phyloP scores from a whole-genome alignment of 2,329 filamentous ascomycete species.

The Zalaria sp. region DNA sequence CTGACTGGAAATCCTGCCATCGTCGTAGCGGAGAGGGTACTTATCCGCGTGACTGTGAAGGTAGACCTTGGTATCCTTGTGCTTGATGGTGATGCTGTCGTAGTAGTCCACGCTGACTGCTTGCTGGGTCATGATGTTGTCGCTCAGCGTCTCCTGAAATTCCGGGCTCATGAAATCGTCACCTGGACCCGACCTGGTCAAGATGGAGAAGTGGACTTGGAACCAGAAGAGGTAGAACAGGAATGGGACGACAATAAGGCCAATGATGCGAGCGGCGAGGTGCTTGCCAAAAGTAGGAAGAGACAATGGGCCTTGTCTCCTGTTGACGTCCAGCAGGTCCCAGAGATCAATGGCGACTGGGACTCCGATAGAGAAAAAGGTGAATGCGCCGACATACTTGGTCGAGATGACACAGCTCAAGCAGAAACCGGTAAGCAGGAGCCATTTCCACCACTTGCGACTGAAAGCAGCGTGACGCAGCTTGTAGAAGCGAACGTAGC shows the following conservation, averaged over 20 bases:
- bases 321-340: conserved; percentile 83
- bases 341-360: conserved; percentile 90
- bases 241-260: conserved; percentile 81
- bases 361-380: conserved; percentile 91
- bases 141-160: conserved; percentile 92
- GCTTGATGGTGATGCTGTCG: conserved; percentile 71
- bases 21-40: conserved; percentile 92
- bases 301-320: conserved; percentile 64
- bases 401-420: conserved; percentile 96
- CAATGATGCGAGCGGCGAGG: conserved; percentile 73
- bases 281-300: conserved; percentile 76
- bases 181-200: conserved; percentile 77
- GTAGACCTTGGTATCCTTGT: conserved; percentile 96
- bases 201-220: conserved; percentile 93
- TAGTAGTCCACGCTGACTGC: conserved; percentile 80
- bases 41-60: conserved; percentile 82
- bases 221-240: conserved; percentile 99
- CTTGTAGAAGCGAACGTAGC: conserved; percentile 98
- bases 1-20: conserved; percentile 93
- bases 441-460: conserved; percentile 99
- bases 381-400: conserved; percentile 95
- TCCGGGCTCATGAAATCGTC: conserved; percentile 98
- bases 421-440: conserved; percentile 83
- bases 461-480: conserved; percentile 76
- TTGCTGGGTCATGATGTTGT: conserved; percentile 85